Evolutionary conservation across 768 basidiomycete genomes (phyloP), one percentile per base, ranked within the genome.

Genomic region (Russula emetica): DNA sequence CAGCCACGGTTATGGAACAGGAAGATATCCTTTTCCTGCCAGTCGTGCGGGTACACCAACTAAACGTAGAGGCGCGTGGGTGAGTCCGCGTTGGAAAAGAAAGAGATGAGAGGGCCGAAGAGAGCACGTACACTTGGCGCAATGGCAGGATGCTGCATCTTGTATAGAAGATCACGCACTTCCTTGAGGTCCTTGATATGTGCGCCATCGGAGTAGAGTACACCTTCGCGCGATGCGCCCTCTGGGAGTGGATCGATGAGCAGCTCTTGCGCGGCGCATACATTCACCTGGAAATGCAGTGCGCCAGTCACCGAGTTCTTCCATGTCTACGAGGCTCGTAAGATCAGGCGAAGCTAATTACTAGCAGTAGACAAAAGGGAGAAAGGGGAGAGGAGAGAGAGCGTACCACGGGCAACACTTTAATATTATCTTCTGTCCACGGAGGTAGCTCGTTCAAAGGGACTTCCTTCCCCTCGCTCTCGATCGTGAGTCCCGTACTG

Each of bases 231-330:
- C 32, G 75, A 75, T 0, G 82, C 81, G 26, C 82, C 82, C 50
- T 75, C 78, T 0, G 90, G 90, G 0, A 95, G 80, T 18, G 92
- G 83, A n/a, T 82, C 83, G 67, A 97, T 77, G 60, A 87, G 66
- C 32, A 95, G 79, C 69, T 88, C 84, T 44, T 78, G 74, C 1
- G 74, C 84, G 34, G 85, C 92, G 69, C 88, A 90, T 4, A 90
- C 93, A 72, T 96, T 94, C 5, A 96, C 94, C 72, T 98, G 85
- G 77, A 95, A 86, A 72, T 95, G 91, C 24, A 98, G 80, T 2
- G 78, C 77, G 32, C 86, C 85, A 13, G 93, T 96, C 10, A 84
- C 82, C 0, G 93, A 91, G 74, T 95, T 96, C 80, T 95, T 95
- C 94, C 94, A 96, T 9, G 88, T 73, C 88, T 93, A 66, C 53